Conservation (phyloP, 495 filamentous ascomycete species). For the Niebla homalea region DNA sequence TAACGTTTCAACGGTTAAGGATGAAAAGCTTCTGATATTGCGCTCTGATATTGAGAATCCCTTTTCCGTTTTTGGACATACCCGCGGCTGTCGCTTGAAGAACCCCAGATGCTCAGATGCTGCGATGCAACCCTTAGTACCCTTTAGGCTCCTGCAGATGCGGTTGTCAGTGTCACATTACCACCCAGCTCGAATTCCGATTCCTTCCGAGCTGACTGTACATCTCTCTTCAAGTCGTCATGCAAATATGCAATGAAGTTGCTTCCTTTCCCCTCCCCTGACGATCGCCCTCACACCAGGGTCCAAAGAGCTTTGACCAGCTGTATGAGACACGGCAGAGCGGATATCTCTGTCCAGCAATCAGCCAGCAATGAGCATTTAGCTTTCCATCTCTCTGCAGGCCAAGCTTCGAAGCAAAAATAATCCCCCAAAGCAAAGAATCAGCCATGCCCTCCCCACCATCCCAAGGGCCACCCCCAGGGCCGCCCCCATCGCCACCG, state of each 20-base stretch:
- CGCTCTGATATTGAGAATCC: neutral
- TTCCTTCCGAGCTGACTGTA: neutral
- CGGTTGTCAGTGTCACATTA: neutral
- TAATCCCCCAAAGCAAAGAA: too few relatives aligned
- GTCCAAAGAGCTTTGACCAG: slow-evolving; percentile 1
- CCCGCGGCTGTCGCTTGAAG: slow-evolving; percentile 4
- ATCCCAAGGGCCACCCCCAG: neutral
- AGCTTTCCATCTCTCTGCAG: too few relatives aligned
- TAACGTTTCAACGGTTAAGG: neutral
- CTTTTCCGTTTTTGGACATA: neutral
- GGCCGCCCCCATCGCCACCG: neutral
- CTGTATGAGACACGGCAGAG: neutral
- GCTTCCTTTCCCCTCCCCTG: neutral
- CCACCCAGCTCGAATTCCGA: neutral
- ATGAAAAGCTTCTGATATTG: neutral
- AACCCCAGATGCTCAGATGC: neutral
- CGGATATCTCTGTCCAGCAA: neutral
- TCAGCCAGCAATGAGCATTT: too few relatives aligned
- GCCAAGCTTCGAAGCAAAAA: too few relatives aligned
- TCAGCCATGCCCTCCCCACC: too few relatives aligned
- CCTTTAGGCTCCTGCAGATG: neutral
- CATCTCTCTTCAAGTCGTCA: neutral
- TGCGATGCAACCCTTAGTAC: neutral
- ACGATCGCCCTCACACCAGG: neutral
- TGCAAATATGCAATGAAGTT: neutral